A percentile compares a stretch with the other conserved stretches of the same genome.
Conservation (phyloP, 768 basidiomycete genomes). For the Imleria badia region DNA sequence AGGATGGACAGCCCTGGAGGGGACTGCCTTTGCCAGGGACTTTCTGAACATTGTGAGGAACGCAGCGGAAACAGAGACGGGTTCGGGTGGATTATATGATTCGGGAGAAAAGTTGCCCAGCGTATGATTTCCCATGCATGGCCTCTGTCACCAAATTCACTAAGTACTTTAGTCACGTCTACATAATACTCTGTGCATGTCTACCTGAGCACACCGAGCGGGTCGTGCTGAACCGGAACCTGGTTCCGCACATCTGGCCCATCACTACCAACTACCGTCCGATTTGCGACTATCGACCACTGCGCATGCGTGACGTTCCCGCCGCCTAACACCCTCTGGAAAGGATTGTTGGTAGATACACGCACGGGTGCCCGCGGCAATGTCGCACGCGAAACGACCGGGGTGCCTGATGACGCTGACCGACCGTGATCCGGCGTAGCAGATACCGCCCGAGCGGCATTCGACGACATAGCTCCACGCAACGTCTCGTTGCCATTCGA, state of each 20-base stretch:
- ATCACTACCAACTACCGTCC: constrained; percentile 1
- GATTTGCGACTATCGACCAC: not conserved
- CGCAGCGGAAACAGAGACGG: not conserved
- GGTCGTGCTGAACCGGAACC: constrained; percentile 25
- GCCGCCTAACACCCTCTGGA: constrained; percentile 23
- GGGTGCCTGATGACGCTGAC: constrained; percentile 15
- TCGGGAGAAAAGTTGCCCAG: constrained; percentile 7
- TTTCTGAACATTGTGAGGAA: constrained; percentile 59
- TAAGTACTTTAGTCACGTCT: not conserved
- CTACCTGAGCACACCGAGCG: constrained; percentile 31
- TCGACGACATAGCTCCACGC: constrained; percentile 22
- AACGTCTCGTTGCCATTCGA: constrained; percentile 21
- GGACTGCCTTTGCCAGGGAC: constrained; percentile 42
- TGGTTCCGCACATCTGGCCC: constrained; percentile 11
- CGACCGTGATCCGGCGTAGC: constrained; percentile 10
- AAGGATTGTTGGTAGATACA: constrained; percentile 30
- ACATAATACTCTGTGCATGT: not conserved
- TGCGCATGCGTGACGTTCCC: constrained; percentile 1
- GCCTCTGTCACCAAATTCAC: constrained; percentile 4
- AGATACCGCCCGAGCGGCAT: constrained; percentile 5
- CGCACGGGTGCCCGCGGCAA: constrained; percentile 26
- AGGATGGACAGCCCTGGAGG: constrained; percentile 46
- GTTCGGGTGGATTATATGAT: constrained; percentile 20
- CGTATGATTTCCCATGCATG: constrained; percentile 23
- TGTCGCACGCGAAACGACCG: constrained; percentile 11